Evolutionary conservation across 257 asterid genomes (phyloP).

Genomic region (Petunia axillaris): DNA sequence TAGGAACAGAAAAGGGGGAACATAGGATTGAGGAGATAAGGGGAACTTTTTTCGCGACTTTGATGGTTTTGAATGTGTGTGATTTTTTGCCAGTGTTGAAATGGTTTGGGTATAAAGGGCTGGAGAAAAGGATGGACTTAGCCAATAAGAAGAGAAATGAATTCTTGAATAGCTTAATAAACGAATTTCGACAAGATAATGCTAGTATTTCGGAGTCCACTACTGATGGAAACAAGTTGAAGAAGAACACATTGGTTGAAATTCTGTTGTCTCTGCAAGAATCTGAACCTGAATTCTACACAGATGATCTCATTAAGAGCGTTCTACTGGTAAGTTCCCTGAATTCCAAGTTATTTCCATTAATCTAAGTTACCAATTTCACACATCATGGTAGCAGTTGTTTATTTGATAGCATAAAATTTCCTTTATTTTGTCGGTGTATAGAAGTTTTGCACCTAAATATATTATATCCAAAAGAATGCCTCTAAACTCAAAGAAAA

Average conservation of each 20-base stretch:
- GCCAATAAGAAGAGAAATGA: constrained; percentile 27
- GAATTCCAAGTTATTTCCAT: too few relatives aligned
- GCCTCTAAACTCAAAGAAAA: neutral
- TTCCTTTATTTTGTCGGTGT: too few relatives aligned
- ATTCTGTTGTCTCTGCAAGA: constrained; percentile 35
- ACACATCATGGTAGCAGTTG: too few relatives aligned
- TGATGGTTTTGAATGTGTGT: constrained; percentile 30
- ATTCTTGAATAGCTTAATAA: constrained; percentile 26
- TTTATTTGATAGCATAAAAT: too few relatives aligned
- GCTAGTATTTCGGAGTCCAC: neutral
- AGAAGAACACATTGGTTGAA: constrained; percentile 35
- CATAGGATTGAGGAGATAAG: constrained; percentile 32
- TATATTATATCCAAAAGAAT: neutral
- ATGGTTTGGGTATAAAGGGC: constrained; percentile 30
- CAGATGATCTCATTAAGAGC: constrained; percentile 34
- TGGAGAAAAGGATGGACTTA: constrained; percentile 27
- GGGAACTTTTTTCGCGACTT: constrained; percentile 27
- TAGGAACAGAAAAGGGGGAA: constrained; percentile 38
- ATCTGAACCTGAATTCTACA: constrained; percentile 39
- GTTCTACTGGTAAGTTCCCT: constrained; percentile 35
- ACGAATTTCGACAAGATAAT: constrained; percentile 9
- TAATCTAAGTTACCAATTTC: too few relatives aligned
- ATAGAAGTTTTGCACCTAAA: too few relatives aligned
- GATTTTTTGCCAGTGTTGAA: constrained; percentile 38
- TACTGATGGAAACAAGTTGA: neutral